These are phyloP conservation scores for Carallia pectinifolia DNA, from an alignment of 345 rosid genomes.

Conservation along the genomic window DNA sequence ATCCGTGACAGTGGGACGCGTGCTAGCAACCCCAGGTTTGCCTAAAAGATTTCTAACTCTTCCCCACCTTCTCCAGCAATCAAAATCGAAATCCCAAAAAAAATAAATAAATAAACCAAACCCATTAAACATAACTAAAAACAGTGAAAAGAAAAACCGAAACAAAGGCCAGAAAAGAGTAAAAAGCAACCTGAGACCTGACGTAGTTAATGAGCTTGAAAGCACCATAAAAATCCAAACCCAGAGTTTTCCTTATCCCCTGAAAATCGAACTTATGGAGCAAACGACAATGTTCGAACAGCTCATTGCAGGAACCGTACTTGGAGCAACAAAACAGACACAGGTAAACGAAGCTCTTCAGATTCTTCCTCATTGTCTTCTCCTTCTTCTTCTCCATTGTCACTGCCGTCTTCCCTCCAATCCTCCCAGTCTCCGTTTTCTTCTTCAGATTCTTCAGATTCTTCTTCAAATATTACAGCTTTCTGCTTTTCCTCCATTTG, in stretches of 20 bases:
- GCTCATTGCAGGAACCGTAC: conserved; percentile 42
- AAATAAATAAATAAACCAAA: background rate
- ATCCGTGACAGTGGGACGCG: too few relatives aligned
- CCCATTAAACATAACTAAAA: too few relatives aligned
- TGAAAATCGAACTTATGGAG: conserved; percentile 62
- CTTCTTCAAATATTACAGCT: background rate
- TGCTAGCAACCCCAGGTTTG: too few relatives aligned
- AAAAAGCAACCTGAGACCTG: conserved; percentile 59
- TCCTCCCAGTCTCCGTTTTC: conserved; percentile 7
- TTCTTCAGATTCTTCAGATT: conserved; percentile 4
- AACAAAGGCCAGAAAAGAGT: background rate
- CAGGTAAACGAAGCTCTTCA: conserved; percentile 33
- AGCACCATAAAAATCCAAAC: conserved; percentile 68
- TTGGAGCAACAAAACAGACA: conserved; percentile 71
- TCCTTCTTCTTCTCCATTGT: too few relatives aligned
- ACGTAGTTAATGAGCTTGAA: conserved; percentile 87
- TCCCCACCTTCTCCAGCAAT: background rate
- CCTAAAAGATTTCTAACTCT: background rate
- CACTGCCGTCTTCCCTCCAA: background rate
- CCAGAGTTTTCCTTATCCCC: conserved; percentile 40
- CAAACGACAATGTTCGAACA: conserved; percentile 61
- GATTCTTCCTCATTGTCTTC: conserved; percentile 40
- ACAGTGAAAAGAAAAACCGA: background rate
- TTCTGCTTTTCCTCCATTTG: background rate
- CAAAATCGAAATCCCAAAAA: background rate